Evolutionary conservation across 345 rosid genomes (phyloP), one percentile per base, ranked within the genome.

Genomic region (Lepidium africanum): DNA sequence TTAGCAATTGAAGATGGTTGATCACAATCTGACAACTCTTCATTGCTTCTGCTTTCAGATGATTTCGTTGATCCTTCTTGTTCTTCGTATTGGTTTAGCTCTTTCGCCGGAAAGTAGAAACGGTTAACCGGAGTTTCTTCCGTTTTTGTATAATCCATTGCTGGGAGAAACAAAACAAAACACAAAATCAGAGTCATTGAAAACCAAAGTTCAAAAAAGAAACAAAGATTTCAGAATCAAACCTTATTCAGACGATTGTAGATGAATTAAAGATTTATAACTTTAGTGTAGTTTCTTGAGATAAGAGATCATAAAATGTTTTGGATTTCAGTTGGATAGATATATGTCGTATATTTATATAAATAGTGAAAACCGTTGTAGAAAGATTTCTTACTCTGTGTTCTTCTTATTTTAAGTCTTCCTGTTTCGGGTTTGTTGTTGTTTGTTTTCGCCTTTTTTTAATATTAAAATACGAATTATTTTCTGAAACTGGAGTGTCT

Each of bases 11-110:
- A 21, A 0, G 72, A 49, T 3, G 36, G 41, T 6, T 25, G 73
- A 52, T 49, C 59, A 11, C 3, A 16, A 33, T 17, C 10, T 3
- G 75, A 50, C 5, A 74, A 71, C 11, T 85, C 86, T 38, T 77
- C 60, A 5, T 50, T 19, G 75, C 87, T 83, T 69, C 82, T 84
- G 25, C 81, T 58, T 47, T 82, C 84, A 1, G 82, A 85, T 15
- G 79, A 25, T 1, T 52, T 30, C 4, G 84, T 80, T 10, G 77
- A 73, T 12, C 51, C 70, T 65, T 40, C 19, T 52, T 54, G 8
- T 45, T 67, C 71, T 67, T 54, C 11, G 52, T 16, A 8, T 15
- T 30, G 32, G 60, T 65, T 65, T 52, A 51, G 33, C 55, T 63
- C n/a, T 7, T 30, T 58, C 2, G 35, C 2, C 13, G 49, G 37